Percentiles rank a stretch among this genome's conserved stretches.
Evolutionary conservation across 768 basidiomycete genomes (phyloP).

Genomic region (Pleurotus ostreatus): DNA sequence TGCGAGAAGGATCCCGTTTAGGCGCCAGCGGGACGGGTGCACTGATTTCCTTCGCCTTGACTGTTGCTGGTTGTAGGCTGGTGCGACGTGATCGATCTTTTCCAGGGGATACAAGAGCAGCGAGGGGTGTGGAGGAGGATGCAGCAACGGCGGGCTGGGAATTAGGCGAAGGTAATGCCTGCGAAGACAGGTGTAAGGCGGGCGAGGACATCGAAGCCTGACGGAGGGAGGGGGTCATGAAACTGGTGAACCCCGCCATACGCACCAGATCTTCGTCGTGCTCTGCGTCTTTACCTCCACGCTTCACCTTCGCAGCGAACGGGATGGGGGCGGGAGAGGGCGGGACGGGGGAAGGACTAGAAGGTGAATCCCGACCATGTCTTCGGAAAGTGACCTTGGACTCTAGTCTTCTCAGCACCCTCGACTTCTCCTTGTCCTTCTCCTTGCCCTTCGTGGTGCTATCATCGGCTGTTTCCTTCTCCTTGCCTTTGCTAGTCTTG

Average conservation of each 20-base stretch:
- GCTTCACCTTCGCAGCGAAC: slow-evolving; percentile 11
- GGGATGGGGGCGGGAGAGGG: slow-evolving; percentile 23
- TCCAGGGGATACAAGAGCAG: slow-evolving; percentile 41
- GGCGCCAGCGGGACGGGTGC: slow-evolving; percentile 17
- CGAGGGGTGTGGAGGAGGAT: slow-evolving; percentile 43
- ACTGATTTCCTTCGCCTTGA: slow-evolving; percentile 31
- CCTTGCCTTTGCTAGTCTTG: slow-evolving; percentile 37
- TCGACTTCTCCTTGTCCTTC: slow-evolving; percentile 37
- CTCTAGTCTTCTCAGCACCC: slow-evolving; percentile 43
- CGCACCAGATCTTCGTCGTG: not conserved
- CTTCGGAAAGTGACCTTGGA: slow-evolving; percentile 51
- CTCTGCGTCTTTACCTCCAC: not conserved
- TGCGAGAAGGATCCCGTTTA: slow-evolving; percentile 14
- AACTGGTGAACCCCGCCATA: slow-evolving; percentile 50
- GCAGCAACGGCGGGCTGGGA: slow-evolving; percentile 43
- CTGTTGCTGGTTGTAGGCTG: slow-evolving; percentile 28
- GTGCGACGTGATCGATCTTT: slow-evolving; percentile 40
- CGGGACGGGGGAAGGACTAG: slow-evolving; percentile 28
- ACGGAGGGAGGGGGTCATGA: slow-evolving; percentile 61
- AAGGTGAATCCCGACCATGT: slow-evolving; percentile 34
- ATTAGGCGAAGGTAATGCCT: slow-evolving; percentile 50
- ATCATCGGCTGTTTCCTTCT: slow-evolving; percentile 36
- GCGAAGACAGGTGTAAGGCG: slow-evolving; percentile 60
- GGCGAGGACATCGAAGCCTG: slow-evolving; percentile 76
- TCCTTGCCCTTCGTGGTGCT: slow-evolving; percentile 22